phyloP scores from a whole-genome alignment of 148 eudicot genomes.

The Rhododendron molle region DNA sequence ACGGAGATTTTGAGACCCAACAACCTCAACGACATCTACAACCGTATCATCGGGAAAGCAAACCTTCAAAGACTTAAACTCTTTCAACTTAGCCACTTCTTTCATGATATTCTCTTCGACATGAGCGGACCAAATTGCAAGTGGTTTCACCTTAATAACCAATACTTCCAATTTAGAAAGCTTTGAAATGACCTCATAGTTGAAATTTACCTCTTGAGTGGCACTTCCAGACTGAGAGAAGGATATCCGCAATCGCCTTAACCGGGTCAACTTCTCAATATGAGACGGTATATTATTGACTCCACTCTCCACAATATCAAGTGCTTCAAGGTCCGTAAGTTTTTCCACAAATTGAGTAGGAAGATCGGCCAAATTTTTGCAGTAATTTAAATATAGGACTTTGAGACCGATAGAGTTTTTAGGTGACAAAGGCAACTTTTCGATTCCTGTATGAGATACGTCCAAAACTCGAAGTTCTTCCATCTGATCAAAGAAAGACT shows the following conservation, averaged over 20 bases:
- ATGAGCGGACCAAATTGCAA: neutral
- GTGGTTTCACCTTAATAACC: slow-evolving; percentile 8
- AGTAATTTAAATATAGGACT: slow-evolving; percentile 9
- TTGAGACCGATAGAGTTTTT: neutral
- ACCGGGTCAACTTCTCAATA: neutral
- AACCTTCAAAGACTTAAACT: neutral
- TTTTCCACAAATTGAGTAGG: neutral
- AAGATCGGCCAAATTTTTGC: slow-evolving; percentile 3
- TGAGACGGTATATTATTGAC: neutral
- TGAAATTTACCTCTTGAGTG: neutral
- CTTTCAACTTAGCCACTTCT: neutral
- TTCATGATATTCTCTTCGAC: neutral
- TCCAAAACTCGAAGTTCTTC: slow-evolving; percentile 12
- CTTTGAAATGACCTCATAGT: slow-evolving; percentile 4
- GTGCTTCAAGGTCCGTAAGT: slow-evolving; percentile 1
- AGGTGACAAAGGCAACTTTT: slow-evolving; percentile 2
- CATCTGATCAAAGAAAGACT: slow-evolving; percentile 10
- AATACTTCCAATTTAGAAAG: slow-evolving; percentile 10
- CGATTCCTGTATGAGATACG: slow-evolving; percentile 8
- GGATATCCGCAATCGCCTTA: slow-evolving; percentile 16
- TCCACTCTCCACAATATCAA: slow-evolving; percentile 20
- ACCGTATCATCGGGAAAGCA: neutral
- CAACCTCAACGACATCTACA: neutral
- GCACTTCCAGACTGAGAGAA: neutral
- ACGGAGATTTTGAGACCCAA: neutral